Percentiles rank a stretch among this genome's conserved stretches.
Evolutionary conservation across 2,329 filamentous ascomycete species (phyloP).

Genomic region (Ophioceras dolichostomum): DNA sequence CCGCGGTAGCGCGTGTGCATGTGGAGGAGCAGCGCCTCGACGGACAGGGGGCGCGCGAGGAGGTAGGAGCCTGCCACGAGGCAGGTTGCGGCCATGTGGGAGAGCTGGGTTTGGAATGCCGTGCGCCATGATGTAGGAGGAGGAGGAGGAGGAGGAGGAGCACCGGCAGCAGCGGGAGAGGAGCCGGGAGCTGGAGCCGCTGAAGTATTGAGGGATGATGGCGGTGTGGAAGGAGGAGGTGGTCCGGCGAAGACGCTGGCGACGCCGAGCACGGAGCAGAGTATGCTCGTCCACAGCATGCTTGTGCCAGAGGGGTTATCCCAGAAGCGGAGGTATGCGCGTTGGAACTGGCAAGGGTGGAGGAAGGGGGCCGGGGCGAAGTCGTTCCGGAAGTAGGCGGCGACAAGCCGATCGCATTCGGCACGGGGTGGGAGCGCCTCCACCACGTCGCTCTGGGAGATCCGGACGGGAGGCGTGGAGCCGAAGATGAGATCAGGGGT

Average conservation of each 20-base stretch:
- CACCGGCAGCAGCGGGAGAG: background rate
- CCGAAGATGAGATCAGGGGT: constrained; percentile 21
- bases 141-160: background rate
- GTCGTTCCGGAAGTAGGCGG: constrained; percentile 24
- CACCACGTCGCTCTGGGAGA: constrained; percentile 19
- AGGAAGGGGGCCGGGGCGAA: constrained; percentile 25
- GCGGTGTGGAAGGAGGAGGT: no score
- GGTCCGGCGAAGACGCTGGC: constrained; percentile 18
- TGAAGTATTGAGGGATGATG: no score
- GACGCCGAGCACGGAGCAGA: constrained; percentile 33
- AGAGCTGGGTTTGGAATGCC: constrained; percentile 12
- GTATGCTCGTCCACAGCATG: constrained; percentile 36
- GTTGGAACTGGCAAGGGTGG: constrained; percentile 31
- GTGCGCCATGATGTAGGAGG: no score
- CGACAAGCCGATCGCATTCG: constrained; percentile 22
- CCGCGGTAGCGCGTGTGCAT: constrained; percentile 28
- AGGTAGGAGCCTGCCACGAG: constrained; percentile 35
- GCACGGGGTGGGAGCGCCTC: constrained; percentile 20
- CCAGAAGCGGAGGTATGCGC: constrained; percentile 37
- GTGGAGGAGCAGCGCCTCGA: constrained; percentile 36
- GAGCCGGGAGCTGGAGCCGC: constrained; percentile 8
- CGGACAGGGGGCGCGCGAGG: constrained; percentile 27
- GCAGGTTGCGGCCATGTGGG: constrained; percentile 27
- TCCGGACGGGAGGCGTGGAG: constrained; percentile 6
- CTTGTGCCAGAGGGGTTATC: constrained; percentile 21